A percentile compares a stretch with the other conserved stretches of the same genome.
These are phyloP conservation scores for Dipteronia sinensis DNA, from an alignment of 345 rosid genomes.

Conservation along the genomic window DNA sequence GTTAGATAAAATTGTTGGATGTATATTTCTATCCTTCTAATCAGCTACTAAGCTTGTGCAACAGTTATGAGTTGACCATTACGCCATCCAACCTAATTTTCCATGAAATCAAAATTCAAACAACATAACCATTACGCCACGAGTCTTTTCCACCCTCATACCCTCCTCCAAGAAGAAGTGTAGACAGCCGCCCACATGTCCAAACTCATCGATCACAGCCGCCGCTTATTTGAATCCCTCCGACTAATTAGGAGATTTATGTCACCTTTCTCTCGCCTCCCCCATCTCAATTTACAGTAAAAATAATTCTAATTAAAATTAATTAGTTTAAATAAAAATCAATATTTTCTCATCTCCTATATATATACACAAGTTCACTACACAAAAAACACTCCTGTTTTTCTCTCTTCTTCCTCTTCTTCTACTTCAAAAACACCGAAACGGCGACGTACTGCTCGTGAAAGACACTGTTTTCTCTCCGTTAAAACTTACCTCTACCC, in stretches of 20 bases:
- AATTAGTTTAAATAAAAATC: background rate
- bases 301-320: background rate
- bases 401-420: background rate
- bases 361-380: background rate
- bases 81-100: conserved; percentile 56
- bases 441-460: background rate
- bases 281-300: background rate
- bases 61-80: conserved; percentile 33
- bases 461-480: conserved; percentile 4
- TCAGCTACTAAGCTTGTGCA: conserved; percentile 11
- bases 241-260: conserved; percentile 48
- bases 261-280: conserved; percentile 57
- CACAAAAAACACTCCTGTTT: background rate
- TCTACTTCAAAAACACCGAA: background rate
- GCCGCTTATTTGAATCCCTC: too few relatives aligned
- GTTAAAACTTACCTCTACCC: background rate
- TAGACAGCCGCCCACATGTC: background rate
- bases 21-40: too few relatives aligned
- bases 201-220: too few relatives aligned
- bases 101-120: background rate
- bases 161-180: conserved; percentile 22
- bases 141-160: background rate
- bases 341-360: conserved; percentile 7
- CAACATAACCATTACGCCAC: conserved; percentile 17
- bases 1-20: too few relatives aligned